Percentiles rank a stretch among this genome's conserved stretches.
Conservation (phyloP, 345 rosid genomes). For the Euphorbia pulcherrima region DNA sequence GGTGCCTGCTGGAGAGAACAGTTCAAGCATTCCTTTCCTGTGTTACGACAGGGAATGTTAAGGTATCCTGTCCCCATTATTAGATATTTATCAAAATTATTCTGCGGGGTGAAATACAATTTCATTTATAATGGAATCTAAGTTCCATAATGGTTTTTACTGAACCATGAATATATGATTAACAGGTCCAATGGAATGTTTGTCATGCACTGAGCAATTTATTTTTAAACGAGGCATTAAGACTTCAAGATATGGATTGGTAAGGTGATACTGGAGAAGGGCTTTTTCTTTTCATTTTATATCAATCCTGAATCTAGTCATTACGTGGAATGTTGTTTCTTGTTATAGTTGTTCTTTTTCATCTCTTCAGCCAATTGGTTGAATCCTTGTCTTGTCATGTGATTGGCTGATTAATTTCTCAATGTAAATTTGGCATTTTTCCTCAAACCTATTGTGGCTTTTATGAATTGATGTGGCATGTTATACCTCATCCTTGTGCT, state of each 20-base stretch:
- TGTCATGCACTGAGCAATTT: slow-evolving; percentile 87
- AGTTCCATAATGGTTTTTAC: slow-evolving; percentile 10
- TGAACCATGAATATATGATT: slow-evolving; percentile 19
- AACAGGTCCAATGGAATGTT: slow-evolving; percentile 98
- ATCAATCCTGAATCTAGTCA: slow-evolving; percentile 1
- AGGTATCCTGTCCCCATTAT: slow-evolving; percentile 44
- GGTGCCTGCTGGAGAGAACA: slow-evolving; percentile 58
- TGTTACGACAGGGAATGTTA: slow-evolving; percentile 90
- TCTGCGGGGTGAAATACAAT: not conserved
- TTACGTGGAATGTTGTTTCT: not conserved
- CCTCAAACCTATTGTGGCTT: not conserved
- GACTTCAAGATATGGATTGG: slow-evolving; percentile 82
- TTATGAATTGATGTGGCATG: not conserved
- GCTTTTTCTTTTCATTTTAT: not conserved
- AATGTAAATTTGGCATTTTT: not conserved
- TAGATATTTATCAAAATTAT: not conserved
- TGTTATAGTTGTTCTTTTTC: not conserved
- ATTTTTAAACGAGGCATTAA: slow-evolving; percentile 68
- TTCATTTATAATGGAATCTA: not conserved
- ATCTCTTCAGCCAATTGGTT: not conserved
- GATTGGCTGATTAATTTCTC: not conserved
- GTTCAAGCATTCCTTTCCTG: slow-evolving; percentile 94
- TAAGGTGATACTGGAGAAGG: slow-evolving; percentile 27
- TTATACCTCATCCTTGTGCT: not conserved
- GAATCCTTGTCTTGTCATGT: not conserved